Conservation (phyloP, 768 basidiomycete genomes). For the Steccherinum ochraceum region DNA sequence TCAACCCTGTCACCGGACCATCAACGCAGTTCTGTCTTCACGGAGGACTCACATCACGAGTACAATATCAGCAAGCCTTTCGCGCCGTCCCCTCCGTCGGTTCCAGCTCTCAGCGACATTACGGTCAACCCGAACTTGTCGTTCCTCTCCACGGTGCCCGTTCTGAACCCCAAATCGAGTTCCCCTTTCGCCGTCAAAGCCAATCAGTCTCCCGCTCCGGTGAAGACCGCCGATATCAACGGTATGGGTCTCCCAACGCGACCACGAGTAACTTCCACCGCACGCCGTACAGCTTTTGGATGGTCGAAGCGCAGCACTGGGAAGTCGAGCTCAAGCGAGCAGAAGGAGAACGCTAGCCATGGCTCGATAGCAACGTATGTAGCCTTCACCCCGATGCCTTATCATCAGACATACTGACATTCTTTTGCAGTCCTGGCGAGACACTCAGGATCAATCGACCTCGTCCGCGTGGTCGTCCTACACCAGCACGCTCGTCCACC, state of each 20-base stretch:
- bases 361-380: constrained; percentile 51
- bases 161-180: constrained; percentile 38
- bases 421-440: constrained; percentile 29
- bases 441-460: constrained; percentile 39
- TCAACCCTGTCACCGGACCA: constrained; percentile 39
- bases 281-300: constrained; percentile 51
- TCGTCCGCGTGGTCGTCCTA: constrained; percentile 37
- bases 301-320: constrained; percentile 58
- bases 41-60: constrained; percentile 6
- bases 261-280: constrained; percentile 48
- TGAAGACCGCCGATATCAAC: constrained; percentile 28
- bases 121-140: constrained; percentile 33
- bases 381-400: too few species aligned
- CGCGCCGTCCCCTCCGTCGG: constrained; percentile 12
- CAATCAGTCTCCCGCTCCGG: constrained; percentile 23
- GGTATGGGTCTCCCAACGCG: constrained; percentile 27
- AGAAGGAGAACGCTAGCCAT: constrained; percentile 40
- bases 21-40: constrained; percentile 20
- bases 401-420: background rate
- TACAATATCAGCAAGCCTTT: constrained; percentile 10
- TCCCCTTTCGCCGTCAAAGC: constrained; percentile 32
- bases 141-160: constrained; percentile 28
- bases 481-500: constrained; percentile 24
- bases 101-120: constrained; percentile 35
- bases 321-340: constrained; percentile 32